Base-by-base conservation (phyloP, 768 basidiomycete species). In the Trametes cubensis region DNA sequence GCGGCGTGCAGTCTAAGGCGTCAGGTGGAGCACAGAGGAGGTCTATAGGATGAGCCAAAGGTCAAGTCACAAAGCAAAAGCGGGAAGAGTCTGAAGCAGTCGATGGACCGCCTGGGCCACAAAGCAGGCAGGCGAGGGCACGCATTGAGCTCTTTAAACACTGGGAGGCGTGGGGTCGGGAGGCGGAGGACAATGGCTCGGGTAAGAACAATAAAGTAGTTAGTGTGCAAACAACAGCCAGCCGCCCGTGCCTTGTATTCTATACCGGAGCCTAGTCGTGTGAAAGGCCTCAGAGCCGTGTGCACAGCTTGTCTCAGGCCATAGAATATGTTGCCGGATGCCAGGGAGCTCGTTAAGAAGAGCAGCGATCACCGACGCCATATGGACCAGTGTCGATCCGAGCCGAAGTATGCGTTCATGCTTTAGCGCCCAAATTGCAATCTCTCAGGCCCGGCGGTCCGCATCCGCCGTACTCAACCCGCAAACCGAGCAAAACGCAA, bases 51-150 rank as follows among this genome's bases (percentile, higher is more conserved):
- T 34, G 34, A 26, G 49, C 49, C 50, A 41, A 28, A 51, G 26
- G 23, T 52, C 23, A 34, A 48, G 26, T 20, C 18, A 26, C n/a
- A 45, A 34, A 38, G 52, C 44, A 28, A 55, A 41, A 55, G 53
- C 42, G 44, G 40, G 21, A 60, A 59, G 53, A 58, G 53, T 62
- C 60, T 59, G 53, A 58, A 62, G 67, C 64, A 65, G 62, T 58
- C 64, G 26, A 60, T 58, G 60, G 67, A 68, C 67, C 67, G 45
- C 64, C 64, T 47, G 62, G 64, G 67, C 62, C 62, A 64, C 64
- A 55, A 55, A 56, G 61, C 45, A 53, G 28, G 17, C 46, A 48
- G 46, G 10, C 38, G 28, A 23, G 26, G 44, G 39, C 34, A 40
- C 49, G 57, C 20, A 21, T 57, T 58, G 58, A 26, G 28, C 52